These are phyloP conservation scores for Flagelloscypha sp. DNA, from an alignment of 768 basidiomycete species.

Conservation along the genomic window DNA sequence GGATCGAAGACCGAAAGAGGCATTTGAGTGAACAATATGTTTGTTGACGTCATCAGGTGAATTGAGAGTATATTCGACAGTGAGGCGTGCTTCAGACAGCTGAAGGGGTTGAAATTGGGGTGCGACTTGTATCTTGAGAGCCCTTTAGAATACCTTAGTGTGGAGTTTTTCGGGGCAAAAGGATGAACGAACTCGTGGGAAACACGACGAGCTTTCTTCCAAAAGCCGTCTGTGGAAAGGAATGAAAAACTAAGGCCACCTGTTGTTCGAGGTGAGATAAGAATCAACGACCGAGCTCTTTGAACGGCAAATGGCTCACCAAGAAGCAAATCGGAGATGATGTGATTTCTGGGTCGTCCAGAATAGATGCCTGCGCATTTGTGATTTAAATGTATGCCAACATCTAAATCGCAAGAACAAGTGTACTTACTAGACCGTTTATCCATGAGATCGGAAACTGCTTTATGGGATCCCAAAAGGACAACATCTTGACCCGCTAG, in stretches of 20 bases:
- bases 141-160: constrained; percentile 3
- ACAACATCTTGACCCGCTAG: constrained; percentile 13
- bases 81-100: constrained; percentile 9
- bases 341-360: constrained; percentile 17
- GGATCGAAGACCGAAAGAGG: constrained; percentile 9
- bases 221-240: constrained; percentile 9
- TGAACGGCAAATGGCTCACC: too few relatives aligned
- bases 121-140: constrained; percentile 7
- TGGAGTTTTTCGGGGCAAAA: too few relatives aligned
- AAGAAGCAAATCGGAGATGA: constrained; percentile 19
- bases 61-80: constrained; percentile 5
- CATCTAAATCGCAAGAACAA: too few relatives aligned
- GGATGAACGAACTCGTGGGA: constrained; percentile 13
- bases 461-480: constrained; percentile 11
- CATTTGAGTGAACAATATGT: constrained; percentile 6
- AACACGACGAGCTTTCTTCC: constrained; percentile 9
- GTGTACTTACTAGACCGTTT: constrained; percentile 19
- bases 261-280: too few relatives aligned
- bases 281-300: too few relatives aligned
- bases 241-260: constrained; percentile 12
- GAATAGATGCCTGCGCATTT: too few relatives aligned
- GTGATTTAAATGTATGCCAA: too few relatives aligned
- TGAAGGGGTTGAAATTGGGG: constrained; percentile 8
- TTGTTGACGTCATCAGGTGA: constrained; percentile 4
- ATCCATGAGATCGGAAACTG: constrained; percentile 11